Evolutionary conservation across 805 yeast species (phyloP), one percentile per base, ranked within the genome.

Genomic region (Wilhelminamyces savonicus): DNA sequence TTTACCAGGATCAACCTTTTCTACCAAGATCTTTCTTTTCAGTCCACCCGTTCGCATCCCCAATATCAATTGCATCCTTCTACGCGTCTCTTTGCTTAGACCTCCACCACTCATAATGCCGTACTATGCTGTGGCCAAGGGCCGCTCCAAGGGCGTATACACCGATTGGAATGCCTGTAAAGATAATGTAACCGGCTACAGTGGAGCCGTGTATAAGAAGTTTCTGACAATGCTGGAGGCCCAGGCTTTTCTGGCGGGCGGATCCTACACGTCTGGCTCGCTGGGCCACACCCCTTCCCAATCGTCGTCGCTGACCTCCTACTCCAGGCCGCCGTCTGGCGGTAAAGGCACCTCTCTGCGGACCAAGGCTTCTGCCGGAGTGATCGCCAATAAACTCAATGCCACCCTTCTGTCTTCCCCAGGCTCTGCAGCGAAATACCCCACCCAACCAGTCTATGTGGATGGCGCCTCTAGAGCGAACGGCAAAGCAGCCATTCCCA

Each of bases 381-480:
- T 11, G 23, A n/a, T n/a, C n/a, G n/a, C n/a, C n/a, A n/a, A n/a
- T n/a, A n/a, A n/a, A n/a, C n/a, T n/a, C n/a, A n/a, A n/a, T n/a
- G n/a, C n/a, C n/a, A n/a, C n/a, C n/a, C n/a, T n/a, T n/a, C n/a
- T n/a, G n/a, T n/a, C n/a, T n/a, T n/a, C n/a, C n/a, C n/a, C n/a
- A n/a, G n/a, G n/a, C n/a, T n/a, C n/a, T n/a, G n/a, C n/a, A n/a
- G n/a, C n/a, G n/a, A n/a, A n/a, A n/a, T n/a, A n/a, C n/a, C 23
- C 23, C 23, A 21, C n/a, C 23, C 5, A 16, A 37, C 7, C 27
- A 11, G 10, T 9, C 21, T 87, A 72, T 45, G 78, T 85, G 13
- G 97, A 87, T 53, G 97, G 96, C 0, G 82, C 94, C 0, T 64
- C 78, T 0, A 57, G 77, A 7, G 68, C 72, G 4, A 80, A 81